phyloP scores from a whole-genome alignment of 2,329 filamentous ascomycete genomes.

The Trichophaea hybrida region DNA sequence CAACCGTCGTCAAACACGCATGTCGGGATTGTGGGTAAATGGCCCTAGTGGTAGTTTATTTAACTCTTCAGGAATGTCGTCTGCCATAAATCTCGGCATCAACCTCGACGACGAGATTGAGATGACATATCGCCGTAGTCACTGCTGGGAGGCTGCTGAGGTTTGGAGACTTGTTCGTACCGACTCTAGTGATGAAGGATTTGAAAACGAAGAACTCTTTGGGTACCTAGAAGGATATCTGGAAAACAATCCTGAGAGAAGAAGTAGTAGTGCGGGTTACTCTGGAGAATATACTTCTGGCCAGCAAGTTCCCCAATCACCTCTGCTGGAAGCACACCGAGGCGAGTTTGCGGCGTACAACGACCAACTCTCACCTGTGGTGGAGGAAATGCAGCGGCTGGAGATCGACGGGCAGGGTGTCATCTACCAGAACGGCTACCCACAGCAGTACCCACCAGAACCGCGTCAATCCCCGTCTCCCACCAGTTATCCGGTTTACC shows the following conservation, averaged over 20 bases:
- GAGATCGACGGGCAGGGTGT: neutral
- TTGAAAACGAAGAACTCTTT: neutral
- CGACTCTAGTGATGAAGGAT: neutral
- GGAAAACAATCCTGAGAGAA: neutral
- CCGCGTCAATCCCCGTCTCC: neutral
- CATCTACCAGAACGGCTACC: neutral
- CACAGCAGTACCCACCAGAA: neutral
- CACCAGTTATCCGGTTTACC: neutral
- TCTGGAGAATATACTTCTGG: neutral
- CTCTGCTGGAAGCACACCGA: neutral
- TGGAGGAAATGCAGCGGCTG: neutral
- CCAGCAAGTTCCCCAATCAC: neutral
- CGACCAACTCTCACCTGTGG: neutral
- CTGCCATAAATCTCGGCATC: conserved; percentile 48
- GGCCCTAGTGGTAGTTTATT: conserved; percentile 9
- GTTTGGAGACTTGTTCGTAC: conserved; percentile 37
- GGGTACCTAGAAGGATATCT: neutral
- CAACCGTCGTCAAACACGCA: conserved; percentile 41
- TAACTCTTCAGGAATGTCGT: neutral
- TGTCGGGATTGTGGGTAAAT: conserved; percentile 54
- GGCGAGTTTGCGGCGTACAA: neutral
- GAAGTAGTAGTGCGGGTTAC: neutral
- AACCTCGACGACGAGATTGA: conserved; percentile 46
- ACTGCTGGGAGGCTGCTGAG: conserved; percentile 53
- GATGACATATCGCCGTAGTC: conserved; percentile 51